Percentiles rank a stretch among this genome's conserved stretches.
These are phyloP conservation scores for Collariella sp. DNA, from an alignment of 495 filamentous ascomycete genomes.

Conservation along the genomic window DNA sequence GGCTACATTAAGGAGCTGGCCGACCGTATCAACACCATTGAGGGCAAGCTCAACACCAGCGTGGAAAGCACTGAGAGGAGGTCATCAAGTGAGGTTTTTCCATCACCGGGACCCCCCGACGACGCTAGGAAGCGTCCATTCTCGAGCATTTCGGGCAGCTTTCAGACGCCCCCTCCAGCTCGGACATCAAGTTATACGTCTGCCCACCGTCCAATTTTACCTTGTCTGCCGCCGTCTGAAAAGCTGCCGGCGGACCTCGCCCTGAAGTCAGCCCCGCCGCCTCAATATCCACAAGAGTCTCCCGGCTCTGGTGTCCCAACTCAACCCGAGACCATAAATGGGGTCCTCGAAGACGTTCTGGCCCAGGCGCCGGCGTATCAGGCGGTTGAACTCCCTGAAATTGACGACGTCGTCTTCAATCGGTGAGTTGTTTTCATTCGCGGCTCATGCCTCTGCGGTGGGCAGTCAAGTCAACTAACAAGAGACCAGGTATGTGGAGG, in stretches of 20 bases:
- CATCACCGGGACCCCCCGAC: conserved; percentile 25
- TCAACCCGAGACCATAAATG: conserved; percentile 20
- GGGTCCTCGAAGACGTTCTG: conserved; percentile 11
- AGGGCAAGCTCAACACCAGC: conserved; percentile 47
- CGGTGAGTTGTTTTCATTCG: conserved; percentile 29
- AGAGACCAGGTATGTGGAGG: conserved; percentile 53
- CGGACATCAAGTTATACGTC: conserved; percentile 28
- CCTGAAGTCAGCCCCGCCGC: conserved; percentile 28
- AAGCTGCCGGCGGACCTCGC: conserved; percentile 30
- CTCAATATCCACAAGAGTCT: conserved; percentile 15
- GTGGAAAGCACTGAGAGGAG: conserved; percentile 24
- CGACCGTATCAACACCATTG: conserved; percentile 75
- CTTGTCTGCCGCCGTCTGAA: conserved; percentile 26
- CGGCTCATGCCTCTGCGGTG: background rate
- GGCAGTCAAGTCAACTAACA: background rate
- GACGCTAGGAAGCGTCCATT: conserved; percentile 39
- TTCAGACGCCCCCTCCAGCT: conserved; percentile 26
- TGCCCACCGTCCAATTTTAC: conserved; percentile 33
- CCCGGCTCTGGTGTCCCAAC: conserved; percentile 18
- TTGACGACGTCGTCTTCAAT: conserved; percentile 39
- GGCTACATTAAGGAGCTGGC: conserved; percentile 98
- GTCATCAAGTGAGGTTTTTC: conserved; percentile 32
- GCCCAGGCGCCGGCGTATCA: conserved; percentile 24
- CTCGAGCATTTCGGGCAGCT: conserved; percentile 37
- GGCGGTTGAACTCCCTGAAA: conserved; percentile 26